phyloP scores from a whole-genome alignment of 495 filamentous ascomycete species.

The Xylaria longipes region DNA sequence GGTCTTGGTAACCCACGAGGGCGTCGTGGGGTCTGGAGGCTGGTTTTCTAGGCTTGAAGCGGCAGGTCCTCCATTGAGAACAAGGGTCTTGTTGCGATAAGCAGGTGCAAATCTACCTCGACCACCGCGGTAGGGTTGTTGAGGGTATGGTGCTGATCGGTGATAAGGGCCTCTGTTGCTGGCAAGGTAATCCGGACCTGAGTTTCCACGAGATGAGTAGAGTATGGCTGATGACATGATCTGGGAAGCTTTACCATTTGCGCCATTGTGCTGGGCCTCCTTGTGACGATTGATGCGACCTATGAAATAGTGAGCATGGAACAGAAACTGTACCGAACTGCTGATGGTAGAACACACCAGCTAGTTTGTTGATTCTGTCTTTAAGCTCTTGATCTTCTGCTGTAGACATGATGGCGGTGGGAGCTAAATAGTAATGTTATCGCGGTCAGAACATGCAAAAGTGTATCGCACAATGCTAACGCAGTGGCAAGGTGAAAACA shows the following conservation, averaged over 20 bases:
- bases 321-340: not conserved
- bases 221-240: not conserved
- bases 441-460: slow-evolving; percentile 21
- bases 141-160: slow-evolving; percentile 44
- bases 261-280: slow-evolving; percentile 57
- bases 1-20: slow-evolving; percentile 76
- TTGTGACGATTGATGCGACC: slow-evolving; percentile 88
- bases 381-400: slow-evolving; percentile 75
- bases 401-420: slow-evolving; percentile 61
- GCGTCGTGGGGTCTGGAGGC: slow-evolving; percentile 47
- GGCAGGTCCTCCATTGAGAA: slow-evolving; percentile 63
- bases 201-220: not conserved
- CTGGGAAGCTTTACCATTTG: slow-evolving; percentile 22
- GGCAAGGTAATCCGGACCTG: slow-evolving; percentile 5
- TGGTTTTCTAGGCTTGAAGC: slow-evolving; percentile 38
- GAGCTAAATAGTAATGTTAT: slow-evolving; percentile 28
- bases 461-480: not conserved
- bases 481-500: not conserved
- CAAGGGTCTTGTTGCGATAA: slow-evolving; percentile 74
- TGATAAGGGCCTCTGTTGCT: slow-evolving; percentile 32
- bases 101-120: slow-evolving; percentile 52
- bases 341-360: slow-evolving; percentile 58
- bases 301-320: slow-evolving; percentile 40
- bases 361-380: slow-evolving; percentile 75
- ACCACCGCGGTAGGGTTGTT: slow-evolving; percentile 53